Evolutionary conservation across 2,329 filamentous ascomycete species (phyloP), one percentile per base, ranked within the genome.

Genomic region (Thielaviopsis euricoi): DNA sequence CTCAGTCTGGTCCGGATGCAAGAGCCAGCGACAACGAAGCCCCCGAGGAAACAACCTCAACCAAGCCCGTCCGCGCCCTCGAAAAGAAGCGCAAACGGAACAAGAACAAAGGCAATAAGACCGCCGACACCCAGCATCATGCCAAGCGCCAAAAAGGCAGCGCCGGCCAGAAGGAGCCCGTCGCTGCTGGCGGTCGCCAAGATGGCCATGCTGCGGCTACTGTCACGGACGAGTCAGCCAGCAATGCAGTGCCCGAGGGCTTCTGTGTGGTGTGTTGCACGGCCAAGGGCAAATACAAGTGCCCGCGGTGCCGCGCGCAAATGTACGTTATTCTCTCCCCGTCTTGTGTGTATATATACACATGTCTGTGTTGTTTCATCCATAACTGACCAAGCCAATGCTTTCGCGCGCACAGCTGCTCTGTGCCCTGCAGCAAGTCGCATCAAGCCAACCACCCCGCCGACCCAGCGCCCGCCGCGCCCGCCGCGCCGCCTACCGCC

Each of bases 201-300:
- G 7, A 40, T 29, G 22, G n/a, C 56, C 37, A 21, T 21, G 53
- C 25, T 26, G 17, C 52, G n/a, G 17, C n/a, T 13, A 21, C 53
- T n/a, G 21, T 22, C 7, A 25, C n/a, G 12, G 15, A 10, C 19
- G 29, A 56, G 3, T n/a, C 19, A 3, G 22, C 21, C n/a, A 15
- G 12, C 48, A 56, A 26, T 33, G 17, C 19, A 2, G 52, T 55
- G 3, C 26, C 46, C 15, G 55, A 50, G n/a, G 52, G 49, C 15
- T 19, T 66, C 1, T 84, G 81, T 63, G 73, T 74, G 5, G 70
- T 82, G 33, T 85, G 81, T 66, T 66, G 75, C 26, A 64, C 67
- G 37, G 72, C 72, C 4, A 70, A 74, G 21, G 73, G 72, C 29
- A 83, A 81, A 66, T 85, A 85, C 68, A 84, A 82, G 64, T 85